Evolutionary conservation across 352 stramenopile genomes (phyloP), one percentile per base, ranked within the genome.

Genomic region (Heterotrichella gracilis): DNA sequence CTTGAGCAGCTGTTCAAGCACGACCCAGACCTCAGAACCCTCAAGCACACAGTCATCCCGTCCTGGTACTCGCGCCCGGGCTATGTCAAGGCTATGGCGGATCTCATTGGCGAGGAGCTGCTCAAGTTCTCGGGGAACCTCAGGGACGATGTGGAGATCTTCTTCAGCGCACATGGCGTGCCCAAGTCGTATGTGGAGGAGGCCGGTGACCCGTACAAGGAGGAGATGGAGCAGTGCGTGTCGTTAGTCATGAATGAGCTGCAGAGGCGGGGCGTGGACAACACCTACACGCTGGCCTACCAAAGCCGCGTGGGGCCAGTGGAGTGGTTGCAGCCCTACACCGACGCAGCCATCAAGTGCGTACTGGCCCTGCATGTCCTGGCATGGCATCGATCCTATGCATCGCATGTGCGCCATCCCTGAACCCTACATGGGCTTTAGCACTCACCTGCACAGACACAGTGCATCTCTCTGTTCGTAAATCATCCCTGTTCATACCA

Each of bases 271-370:
- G 42, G 64, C 13, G 39, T 20, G 14, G 68, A 74, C 64, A 89
- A 88, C 70, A 74, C 76, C 70, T 81, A 93, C 74, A 84, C 88
- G 69, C 76, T 94, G 0, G 90, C 82, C 75, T 98, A 93, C 81
- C 92, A 98, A 79, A 94, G 82, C 67, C 87, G 94, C 71, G 92
- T 98, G 13, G 92, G 92, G 19, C 94, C 91, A 68, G 80, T 98
- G 71, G 87, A 94, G 74, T 98, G 92, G 92, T 86, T 98, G 74
- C 80, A 84, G 64, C 92, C 92, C 2, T 95, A 93, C 78, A 98
- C n/a, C n/a, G n/a, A n/a, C n/a, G n/a, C n/a, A n/a, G n/a, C n/a
- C n/a, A n/a, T n/a, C n/a, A n/a, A n/a, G n/a, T n/a, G n/a, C n/a
- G n/a, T n/a, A n/a, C n/a, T n/a, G n/a, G n/a, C n/a, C n/a, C n/a